Conservation (phyloP, 768 basidiomycete species). For the Cystofilobasidium capitatum region DNA sequence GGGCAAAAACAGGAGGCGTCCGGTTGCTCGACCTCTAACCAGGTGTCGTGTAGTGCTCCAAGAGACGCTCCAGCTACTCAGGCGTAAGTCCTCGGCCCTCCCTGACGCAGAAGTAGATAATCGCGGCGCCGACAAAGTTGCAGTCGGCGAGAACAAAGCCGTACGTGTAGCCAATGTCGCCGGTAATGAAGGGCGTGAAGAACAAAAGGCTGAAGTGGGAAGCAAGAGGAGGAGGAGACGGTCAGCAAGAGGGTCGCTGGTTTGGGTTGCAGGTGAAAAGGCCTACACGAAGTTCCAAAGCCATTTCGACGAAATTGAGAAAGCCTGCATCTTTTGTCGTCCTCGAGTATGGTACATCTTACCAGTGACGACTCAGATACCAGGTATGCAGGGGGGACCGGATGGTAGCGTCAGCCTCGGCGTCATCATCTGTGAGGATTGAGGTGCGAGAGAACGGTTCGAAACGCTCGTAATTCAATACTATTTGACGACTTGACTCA, state of each 20-base stretch:
- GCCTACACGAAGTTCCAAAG: neutral
- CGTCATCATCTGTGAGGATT: neutral
- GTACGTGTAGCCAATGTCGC: conserved; percentile 52
- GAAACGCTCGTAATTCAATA: too few relatives aligned
- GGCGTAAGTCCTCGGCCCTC: conserved; percentile 59
- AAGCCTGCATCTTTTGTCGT: conserved; percentile 29
- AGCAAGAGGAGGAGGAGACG: conserved; percentile 40
- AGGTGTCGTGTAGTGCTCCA: conserved; percentile 18
- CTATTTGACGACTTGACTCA: too few relatives aligned
- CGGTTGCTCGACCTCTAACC: conserved; percentile 55
- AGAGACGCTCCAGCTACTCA: conserved; percentile 54
- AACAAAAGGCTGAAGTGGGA: conserved; percentile 54
- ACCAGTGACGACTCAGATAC: conserved; percentile 66
- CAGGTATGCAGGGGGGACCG: conserved; percentile 46
- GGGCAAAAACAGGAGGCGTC: conserved; percentile 51
- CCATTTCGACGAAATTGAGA: conserved; percentile 8
- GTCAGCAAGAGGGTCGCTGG: too few relatives aligned
- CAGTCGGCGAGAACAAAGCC: conserved; percentile 62
- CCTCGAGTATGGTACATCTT: conserved; percentile 67
- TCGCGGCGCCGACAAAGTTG: conserved; percentile 45
- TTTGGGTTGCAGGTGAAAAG: too few relatives aligned
- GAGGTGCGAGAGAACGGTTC: too few relatives aligned
- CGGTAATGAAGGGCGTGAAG: conserved; percentile 65
- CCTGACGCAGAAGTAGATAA: conserved; percentile 67
- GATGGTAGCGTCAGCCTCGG: conserved; percentile 42